phyloP scores from a whole-genome alignment of 257 asterid genomes.

The Striga asiatica region DNA sequence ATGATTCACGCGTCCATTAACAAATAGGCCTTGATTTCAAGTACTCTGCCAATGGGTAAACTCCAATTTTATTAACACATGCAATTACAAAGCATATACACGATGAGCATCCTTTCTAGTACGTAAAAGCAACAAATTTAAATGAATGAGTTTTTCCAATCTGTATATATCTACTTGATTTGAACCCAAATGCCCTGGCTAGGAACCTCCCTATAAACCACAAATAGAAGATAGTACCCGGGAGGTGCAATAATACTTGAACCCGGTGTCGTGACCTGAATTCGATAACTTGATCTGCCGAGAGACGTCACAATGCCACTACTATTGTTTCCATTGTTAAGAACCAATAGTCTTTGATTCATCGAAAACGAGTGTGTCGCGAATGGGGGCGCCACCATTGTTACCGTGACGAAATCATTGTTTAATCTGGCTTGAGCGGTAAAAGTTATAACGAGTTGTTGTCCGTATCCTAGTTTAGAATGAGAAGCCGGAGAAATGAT shows the following conservation, averaged over 20 bases:
- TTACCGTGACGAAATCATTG: slow-evolving; percentile 8
- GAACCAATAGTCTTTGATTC: slow-evolving; percentile 36
- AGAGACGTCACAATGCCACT: not conserved
- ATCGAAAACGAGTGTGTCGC: slow-evolving; percentile 37
- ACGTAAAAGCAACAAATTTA: too few species aligned
- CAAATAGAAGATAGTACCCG: slow-evolving; percentile 15
- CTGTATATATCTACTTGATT: not conserved
- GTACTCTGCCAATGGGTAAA: too few species aligned
- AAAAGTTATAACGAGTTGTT: slow-evolving; percentile 11
- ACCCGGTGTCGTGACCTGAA: not conserved
- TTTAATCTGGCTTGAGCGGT: slow-evolving; percentile 9
- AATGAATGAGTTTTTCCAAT: too few species aligned
- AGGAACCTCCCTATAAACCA: slow-evolving; percentile 10
- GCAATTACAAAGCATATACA: too few species aligned
- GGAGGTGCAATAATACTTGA: not conserved
- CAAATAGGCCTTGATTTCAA: too few species aligned
- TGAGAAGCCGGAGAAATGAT: slow-evolving; percentile 25
- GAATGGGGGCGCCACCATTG: slow-evolving; percentile 35
- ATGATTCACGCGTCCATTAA: too few species aligned
- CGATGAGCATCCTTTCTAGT: too few species aligned
- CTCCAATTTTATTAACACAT: too few species aligned
- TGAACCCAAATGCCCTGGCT: slow-evolving; percentile 17
- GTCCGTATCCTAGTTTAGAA: slow-evolving; percentile 12
- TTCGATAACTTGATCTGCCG: slow-evolving; percentile 9
- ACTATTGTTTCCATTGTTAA: not conserved